Evolutionary conservation across 495 filamentous ascomycete genomes (phyloP), one percentile per base, ranked within the genome.

Genomic region (Alectoria sarmentosa): DNA sequence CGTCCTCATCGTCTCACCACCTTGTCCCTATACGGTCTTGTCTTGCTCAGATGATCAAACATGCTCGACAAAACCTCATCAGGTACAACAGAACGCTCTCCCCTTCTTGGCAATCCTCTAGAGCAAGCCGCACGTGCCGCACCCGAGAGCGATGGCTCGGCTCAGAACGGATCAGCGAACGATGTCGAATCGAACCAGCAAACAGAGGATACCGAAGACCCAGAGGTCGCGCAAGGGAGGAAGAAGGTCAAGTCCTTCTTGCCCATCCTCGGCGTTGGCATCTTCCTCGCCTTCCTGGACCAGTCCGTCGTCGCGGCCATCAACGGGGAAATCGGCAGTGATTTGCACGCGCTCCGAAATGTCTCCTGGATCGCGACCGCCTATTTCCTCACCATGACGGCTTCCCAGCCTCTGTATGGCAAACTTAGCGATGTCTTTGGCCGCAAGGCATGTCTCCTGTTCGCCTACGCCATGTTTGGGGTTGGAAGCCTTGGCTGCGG

Each of bases 391-490:
- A 60, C 65, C n/a, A 63, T 64, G 56, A 64, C 61, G 4, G 62
- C 61, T 36, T 67, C 57, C n/a, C 65, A 67, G 17, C 61, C 65
- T 11, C 57, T 67, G 21, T 67, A 67, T 49, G 65, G 65, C 8
- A 67, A 61, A 46, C 37, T 67, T 42, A 67, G 65, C n/a, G 65
- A 67, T n/a, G 37, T 67, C 42, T 67, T 64, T 23, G 65, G 65
- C 30, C 65, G 65, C 4, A 64, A 64, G 46, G 61, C 65, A 11
- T 63, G 55, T 39, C 61, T 67, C 21, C 34, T 67, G 3, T 67
- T 67, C 34, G 55, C 61, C 10, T 64, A 54, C 30, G 48, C 41
- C 11, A 60, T 67, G 61, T 67, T 64, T 26, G 65, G 54, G 17
- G 5, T 67, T 7, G 65, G 65, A 38, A 64, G 61, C 58, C 61